phyloP scores from a whole-genome alignment of 768 basidiomycete genomes.

The Lactifluus volemus region DNA sequence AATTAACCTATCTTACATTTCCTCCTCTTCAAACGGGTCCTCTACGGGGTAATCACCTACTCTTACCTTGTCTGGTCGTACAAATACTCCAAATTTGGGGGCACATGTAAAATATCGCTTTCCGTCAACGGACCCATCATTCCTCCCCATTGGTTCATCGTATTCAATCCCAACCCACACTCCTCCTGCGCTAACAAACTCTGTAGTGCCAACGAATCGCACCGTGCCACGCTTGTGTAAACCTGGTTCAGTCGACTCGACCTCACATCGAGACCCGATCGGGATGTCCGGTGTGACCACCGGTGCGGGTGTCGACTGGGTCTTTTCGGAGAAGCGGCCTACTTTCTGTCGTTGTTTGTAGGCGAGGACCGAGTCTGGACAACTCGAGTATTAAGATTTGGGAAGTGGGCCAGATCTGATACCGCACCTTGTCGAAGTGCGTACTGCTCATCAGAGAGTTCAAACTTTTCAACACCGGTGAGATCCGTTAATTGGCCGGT shows the following conservation, averaged over 20 bases:
- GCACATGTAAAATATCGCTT: slow-evolving; percentile 77
- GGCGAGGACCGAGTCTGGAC: slow-evolving; percentile 74
- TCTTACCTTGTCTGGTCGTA: slow-evolving; percentile 70
- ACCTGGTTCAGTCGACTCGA: slow-evolving; percentile 60
- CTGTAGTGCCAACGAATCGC: slow-evolving; percentile 73
- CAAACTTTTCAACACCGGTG: slow-evolving; percentile 87
- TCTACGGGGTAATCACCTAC: slow-evolving; percentile 85
- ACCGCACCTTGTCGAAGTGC: slow-evolving; percentile 63
- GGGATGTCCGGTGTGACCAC: slow-evolving; percentile 39
- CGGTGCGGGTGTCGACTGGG: slow-evolving; percentile 28
- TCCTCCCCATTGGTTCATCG: slow-evolving; percentile 94
- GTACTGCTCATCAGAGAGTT: slow-evolving; percentile 76
- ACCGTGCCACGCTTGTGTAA: slow-evolving; percentile 77
- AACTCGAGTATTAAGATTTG: not conserved
- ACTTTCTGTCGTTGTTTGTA: slow-evolving; percentile 84
- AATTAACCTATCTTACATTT: slow-evolving; percentile 40
- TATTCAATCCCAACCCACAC: slow-evolving; percentile 91
- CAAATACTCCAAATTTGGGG: slow-evolving; percentile 76
- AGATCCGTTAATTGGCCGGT: slow-evolving; percentile 83
- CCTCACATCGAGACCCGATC: slow-evolving; percentile 73
- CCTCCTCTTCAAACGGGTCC: slow-evolving; percentile 69
- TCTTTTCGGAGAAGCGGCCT: slow-evolving; percentile 71
- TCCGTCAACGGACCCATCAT: slow-evolving; percentile 88
- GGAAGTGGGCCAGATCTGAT: not conserved
- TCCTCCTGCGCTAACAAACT: slow-evolving; percentile 56